Conservation (phyloP, 75 land plant species). For the Cupressus sempervirens region DNA sequence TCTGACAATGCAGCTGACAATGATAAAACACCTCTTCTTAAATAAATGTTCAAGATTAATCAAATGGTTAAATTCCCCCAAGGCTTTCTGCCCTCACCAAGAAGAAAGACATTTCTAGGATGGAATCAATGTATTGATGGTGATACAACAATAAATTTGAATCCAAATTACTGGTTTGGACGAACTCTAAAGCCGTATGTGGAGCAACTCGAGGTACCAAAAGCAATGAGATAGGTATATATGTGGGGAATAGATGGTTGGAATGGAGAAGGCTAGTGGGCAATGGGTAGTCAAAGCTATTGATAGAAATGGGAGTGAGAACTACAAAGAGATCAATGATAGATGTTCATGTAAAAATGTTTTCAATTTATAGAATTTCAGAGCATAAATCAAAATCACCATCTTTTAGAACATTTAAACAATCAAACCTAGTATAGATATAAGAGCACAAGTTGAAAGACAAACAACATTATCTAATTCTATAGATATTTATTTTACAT, state of each 20-base stretch:
- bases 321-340: neutral
- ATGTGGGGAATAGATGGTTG: neutral
- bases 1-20: too few relatives aligned
- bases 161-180: too few relatives aligned
- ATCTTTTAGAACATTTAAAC: neutral
- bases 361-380: neutral
- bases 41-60: too few relatives aligned
- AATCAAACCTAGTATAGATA: neutral
- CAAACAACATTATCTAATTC: too few relatives aligned
- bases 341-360: neutral
- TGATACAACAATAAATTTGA: too few relatives aligned
- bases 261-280: neutral
- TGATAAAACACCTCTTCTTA: too few relatives aligned
- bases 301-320: neutral
- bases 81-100: too few relatives aligned
- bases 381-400: neutral
- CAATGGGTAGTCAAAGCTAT: neutral
- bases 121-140: too few relatives aligned
- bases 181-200: too few relatives aligned
- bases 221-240: neutral
- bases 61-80: too few relatives aligned
- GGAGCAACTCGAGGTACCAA: too few relatives aligned
- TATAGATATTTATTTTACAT: neutral
- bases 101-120: too few relatives aligned
- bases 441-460: neutral